These are phyloP conservation scores for Cercospora beticola DNA, from an alignment of 2,329 filamentous ascomycete genomes.

Conservation along the genomic window DNA sequence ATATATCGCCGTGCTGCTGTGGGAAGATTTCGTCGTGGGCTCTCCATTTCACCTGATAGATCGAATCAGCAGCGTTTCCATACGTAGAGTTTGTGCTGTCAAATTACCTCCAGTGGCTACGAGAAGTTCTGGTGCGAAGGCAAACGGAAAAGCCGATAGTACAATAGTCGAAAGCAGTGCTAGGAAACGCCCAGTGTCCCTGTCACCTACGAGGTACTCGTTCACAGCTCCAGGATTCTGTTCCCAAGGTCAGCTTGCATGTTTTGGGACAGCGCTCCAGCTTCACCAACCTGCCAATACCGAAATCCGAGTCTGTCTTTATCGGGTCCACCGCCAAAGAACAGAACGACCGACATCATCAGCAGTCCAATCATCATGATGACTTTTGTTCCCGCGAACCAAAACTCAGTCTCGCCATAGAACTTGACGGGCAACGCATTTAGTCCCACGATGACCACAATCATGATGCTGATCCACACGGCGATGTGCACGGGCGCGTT, in stretches of 20 bases:
- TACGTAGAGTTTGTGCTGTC: background rate
- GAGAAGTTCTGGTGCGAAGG: constrained; percentile 57
- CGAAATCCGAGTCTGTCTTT: constrained; percentile 53
- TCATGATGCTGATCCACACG: constrained; percentile 41
- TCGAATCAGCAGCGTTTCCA: constrained; percentile 28
- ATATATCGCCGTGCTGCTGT: constrained; percentile 60
- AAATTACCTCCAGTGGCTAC: constrained; percentile 44
- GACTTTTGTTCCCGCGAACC: constrained; percentile 49
- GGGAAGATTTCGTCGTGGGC: constrained; percentile 59
- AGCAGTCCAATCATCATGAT: constrained; percentile 54
- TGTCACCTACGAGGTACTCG: constrained; percentile 45
- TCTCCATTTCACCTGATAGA: constrained; percentile 61
- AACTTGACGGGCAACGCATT: constrained; percentile 51
- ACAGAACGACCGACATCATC: constrained; percentile 55
- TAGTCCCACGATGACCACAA: constrained; percentile 44
- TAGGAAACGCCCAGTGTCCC: constrained; percentile 53
- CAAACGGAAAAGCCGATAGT: constrained; percentile 55
- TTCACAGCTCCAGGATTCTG: constrained; percentile 51
- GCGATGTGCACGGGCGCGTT: constrained; percentile 41
- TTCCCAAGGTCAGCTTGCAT: constrained; percentile 21
- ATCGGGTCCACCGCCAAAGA: constrained; percentile 56
- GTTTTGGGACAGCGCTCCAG: background rate
- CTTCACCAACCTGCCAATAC: constrained; percentile 27
- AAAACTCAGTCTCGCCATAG: constrained; percentile 51
- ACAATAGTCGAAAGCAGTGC: constrained; percentile 54